Conservation (phyloP, 1,284 basidiomycete genomes). For the Peniophora sp. region DNA sequence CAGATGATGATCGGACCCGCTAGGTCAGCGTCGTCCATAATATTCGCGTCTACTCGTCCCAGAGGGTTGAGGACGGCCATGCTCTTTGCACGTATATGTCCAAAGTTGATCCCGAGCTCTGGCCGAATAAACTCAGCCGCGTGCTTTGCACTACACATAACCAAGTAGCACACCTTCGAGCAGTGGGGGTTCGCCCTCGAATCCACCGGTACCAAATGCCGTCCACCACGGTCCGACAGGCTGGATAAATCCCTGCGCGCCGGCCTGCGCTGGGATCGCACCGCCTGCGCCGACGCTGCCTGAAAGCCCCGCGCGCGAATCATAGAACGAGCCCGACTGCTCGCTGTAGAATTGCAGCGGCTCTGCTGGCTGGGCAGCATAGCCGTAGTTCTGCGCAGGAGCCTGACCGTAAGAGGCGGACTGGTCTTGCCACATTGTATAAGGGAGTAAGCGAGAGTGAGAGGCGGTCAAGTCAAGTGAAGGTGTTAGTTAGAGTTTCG, state of each 20-base stretch:
- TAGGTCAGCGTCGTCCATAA: constrained; percentile 99
- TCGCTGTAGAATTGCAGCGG: constrained; percentile 67
- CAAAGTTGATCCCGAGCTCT: constrained; percentile 98
- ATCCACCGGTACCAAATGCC: constrained; percentile 91
- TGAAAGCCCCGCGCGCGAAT: constrained; percentile 66
- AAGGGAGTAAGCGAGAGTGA: not conserved
- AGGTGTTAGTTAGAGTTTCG: not conserved
- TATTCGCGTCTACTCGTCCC: constrained; percentile 80
- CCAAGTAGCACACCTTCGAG: constrained; percentile 67
- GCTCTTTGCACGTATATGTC: constrained; percentile 91
- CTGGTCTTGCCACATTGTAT: constrained; percentile 65
- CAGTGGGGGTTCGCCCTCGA: constrained; percentile 89
- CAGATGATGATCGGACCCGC: constrained; percentile 95
- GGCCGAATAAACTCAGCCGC: constrained; percentile 2
- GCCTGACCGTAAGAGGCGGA: constrained; percentile 42
- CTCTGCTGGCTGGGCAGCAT: constrained; percentile 35
- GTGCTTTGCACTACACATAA: constrained; percentile 1
- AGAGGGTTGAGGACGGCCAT: constrained; percentile 94
- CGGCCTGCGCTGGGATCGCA: constrained; percentile 36
- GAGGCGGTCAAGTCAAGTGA: not conserved
- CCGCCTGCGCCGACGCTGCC: constrained; percentile 57
- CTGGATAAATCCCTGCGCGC: constrained; percentile 68
- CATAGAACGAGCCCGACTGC: constrained; percentile 47
- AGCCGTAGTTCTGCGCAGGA: constrained; percentile 51
- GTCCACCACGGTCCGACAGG: constrained; percentile 81